Evolutionary conservation across 768 basidiomycete genomes (phyloP).

Genomic region (Kwoniella sp.): DNA sequence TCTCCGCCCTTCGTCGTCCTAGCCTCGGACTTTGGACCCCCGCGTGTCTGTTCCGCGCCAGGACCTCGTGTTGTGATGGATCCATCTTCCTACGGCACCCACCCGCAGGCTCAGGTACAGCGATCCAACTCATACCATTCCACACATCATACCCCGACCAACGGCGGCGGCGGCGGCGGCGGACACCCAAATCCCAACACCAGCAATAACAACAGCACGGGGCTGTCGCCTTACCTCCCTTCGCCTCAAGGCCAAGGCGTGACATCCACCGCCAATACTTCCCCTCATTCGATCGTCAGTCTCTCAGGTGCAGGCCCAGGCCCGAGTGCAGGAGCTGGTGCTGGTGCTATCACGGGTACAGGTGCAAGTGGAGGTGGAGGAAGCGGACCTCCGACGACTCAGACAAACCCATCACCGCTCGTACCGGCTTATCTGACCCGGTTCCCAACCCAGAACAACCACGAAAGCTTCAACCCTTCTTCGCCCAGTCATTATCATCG

Average conservation of each 20-base stretch:
- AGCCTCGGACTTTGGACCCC: too few relatives aligned
- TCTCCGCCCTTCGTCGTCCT: too few relatives aligned
- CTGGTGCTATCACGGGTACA: conserved; percentile 3
- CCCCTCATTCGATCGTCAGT: conserved; percentile 8
- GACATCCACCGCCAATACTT: not conserved
- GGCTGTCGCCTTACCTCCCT: conserved; percentile 14
- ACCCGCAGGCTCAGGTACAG: conserved; percentile 1
- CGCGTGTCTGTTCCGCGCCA: too few relatives aligned
- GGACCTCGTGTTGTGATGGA: not conserved
- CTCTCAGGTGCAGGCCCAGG: not conserved
- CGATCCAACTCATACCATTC: not conserved
- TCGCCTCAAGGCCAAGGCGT: conserved; percentile 7
- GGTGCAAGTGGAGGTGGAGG: not conserved
- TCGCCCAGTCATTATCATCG: not conserved
- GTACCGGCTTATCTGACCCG: conserved; percentile 22
- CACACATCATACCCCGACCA: not conserved
- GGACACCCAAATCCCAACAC: not conserved
- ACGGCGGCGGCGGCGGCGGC: not conserved
- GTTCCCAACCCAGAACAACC: conserved; percentile 6
- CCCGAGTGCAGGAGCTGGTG: not conserved
- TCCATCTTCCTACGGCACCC: not conserved
- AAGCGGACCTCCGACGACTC: conserved; percentile 1
- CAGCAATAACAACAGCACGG: conserved; percentile 4
- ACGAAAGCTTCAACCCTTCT: not conserved
- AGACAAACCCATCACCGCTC: conserved; percentile 12